Evolutionary conservation across 2,329 filamentous ascomycete species (phyloP), one percentile per base, ranked within the genome.

Genomic region (Niveomyces coronatus): DNA sequence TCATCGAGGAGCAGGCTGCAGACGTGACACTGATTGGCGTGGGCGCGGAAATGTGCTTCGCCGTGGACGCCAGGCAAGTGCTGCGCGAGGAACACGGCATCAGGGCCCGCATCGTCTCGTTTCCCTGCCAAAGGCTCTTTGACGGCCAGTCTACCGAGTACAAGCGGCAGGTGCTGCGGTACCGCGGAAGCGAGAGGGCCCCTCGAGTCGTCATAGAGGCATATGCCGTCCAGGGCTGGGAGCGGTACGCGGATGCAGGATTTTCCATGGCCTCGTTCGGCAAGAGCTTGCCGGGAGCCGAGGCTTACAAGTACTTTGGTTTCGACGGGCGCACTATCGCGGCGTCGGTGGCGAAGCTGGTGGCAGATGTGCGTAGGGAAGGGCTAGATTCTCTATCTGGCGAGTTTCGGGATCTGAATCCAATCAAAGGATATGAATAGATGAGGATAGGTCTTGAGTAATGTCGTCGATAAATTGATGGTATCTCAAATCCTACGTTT

Each of bases 161-260:
- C 43, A 58, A 63, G 45, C 60, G 65, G 1, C 47, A 62, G 2
- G 63, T 68, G 1, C 55, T 77, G 31, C 55, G 54, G 31, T 55
- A 55, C 38, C 57, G 60, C 19, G 57, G 62, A 46, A 60, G 61
- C 30, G 57, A n/a, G n/a, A n/a, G n/a, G n/a, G n/a, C 64, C 2
- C 68, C 70, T 0, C 55, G 62, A 1, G 68, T 81, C 13, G 69
- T 77, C 4, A 71, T 80, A 30, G 76, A 81, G 53, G 70, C 74
- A 1, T 78, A 74, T 49, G 63, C 68, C 2, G 60, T 65, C 2
- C 69, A 70, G 42, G 71, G 72, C 1, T 78, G 74, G 73, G 74
- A 77, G 55, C 53, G 73, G 15, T 78, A 76, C 47, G 73, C 72
- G 0, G 67, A 76, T 50, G 74, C 72, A 1, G 70, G 67, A 1